Evolutionary conservation across 768 basidiomycete species (phyloP), one percentile per base, ranked within the genome.

Genomic region (Bullera alba): DNA sequence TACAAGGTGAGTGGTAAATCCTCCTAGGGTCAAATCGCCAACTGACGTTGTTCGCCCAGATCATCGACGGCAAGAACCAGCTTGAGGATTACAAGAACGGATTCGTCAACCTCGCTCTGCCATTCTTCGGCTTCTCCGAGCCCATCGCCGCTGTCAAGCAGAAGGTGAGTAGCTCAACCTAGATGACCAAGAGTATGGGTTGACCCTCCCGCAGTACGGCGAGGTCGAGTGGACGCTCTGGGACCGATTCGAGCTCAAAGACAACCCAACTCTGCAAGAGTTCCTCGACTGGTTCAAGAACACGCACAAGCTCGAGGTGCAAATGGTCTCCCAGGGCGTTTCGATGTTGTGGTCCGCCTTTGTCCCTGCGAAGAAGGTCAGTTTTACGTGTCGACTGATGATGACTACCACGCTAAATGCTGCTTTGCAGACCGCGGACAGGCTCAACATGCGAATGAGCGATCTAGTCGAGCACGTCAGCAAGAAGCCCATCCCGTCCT

Each of bases 121-220:
- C 95, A 1, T 97, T 97, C 83, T 97, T 97, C 68, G 95, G 89
- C 23, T 99, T 97, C 78, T 96, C 92, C 2, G 95, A 99, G 65
- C 95, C 95, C 10, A 87, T 97, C 56, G 83, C 83, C 3, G 89
- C 91, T 17, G 64, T 80, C 55, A 96, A 93, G 77, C 78, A 82
- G 57, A 93, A 91, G 75, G 77, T 77, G 17, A 46, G 70, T 37
- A 32, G 3, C 19, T 16, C 34, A 14, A 2, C 2, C 39, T 15
- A 15, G 15, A 42, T 57, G 55, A 60, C 30, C 5, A 10, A 17
- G 49, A 5, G 10, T 34, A 10, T 10, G 14, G 23, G 14, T 46
- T 42, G 22, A 27, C 38, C 19, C 25, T 4, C 22, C 32, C 25
- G 8, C 54, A 78, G 79, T 96, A 90, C 70, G 83, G 84, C 48